phyloP scores from a whole-genome alignment of 2,329 filamentous ascomycete species.

The Chalara sp. region DNA sequence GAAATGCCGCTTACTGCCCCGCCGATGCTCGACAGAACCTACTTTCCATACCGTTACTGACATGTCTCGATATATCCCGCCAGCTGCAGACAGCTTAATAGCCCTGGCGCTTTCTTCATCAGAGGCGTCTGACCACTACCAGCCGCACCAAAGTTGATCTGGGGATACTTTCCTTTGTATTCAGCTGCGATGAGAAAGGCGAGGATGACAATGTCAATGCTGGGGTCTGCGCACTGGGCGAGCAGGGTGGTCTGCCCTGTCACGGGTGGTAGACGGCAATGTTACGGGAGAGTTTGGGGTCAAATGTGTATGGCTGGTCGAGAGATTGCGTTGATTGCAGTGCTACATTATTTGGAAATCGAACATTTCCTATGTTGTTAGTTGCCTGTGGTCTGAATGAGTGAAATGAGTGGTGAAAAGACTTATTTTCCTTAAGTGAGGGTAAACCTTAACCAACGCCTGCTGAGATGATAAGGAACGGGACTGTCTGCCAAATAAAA shows the following conservation, averaged over 20 bases:
- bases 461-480: too few species aligned
- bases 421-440: too few species aligned
- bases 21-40: slow-evolving; percentile 33
- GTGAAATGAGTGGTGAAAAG: too few species aligned
- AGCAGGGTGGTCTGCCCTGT: slow-evolving; percentile 23
- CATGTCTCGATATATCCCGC: slow-evolving; percentile 26
- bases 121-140: slow-evolving; percentile 26
- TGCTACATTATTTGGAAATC: too few species aligned
- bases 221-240: slow-evolving; percentile 25
- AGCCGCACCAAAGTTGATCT: slow-evolving; percentile 26
- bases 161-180: slow-evolving; percentile 11
- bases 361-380: too few species aligned
- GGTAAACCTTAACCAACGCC: too few species aligned
- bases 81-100: slow-evolving; percentile 31
- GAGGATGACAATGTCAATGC: slow-evolving; percentile 31
- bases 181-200: slow-evolving; percentile 15
- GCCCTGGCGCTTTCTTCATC: slow-evolving; percentile 30
- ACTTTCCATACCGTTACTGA: slow-evolving; percentile 30
- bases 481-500: too few species aligned
- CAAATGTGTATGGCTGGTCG: too few species aligned
- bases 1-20: slow-evolving; percentile 21
- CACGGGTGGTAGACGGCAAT: too few species aligned
- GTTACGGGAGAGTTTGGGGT: too few species aligned
- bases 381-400: too few species aligned
- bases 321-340: too few species aligned